Conservation (phyloP, 2,329 filamentous ascomycete species). For the Cercospora sp. region DNA sequence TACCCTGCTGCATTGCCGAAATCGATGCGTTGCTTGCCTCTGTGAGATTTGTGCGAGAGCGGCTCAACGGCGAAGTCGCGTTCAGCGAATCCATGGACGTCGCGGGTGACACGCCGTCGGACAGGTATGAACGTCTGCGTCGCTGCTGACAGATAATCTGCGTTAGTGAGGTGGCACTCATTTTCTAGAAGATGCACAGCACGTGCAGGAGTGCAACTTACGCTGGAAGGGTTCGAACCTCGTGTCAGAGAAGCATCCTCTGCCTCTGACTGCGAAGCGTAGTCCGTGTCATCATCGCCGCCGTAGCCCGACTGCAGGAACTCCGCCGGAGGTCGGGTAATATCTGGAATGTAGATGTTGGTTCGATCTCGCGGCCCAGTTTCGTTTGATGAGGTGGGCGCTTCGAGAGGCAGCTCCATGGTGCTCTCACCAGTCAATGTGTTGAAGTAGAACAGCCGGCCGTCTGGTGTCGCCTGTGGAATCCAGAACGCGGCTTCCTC, state of each 20-base stretch:
- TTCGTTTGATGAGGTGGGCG: constrained; percentile 76
- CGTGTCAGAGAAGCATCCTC: constrained; percentile 75
- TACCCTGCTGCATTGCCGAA: constrained; percentile 46
- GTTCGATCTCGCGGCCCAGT: constrained; percentile 83
- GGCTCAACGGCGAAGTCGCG: constrained; percentile 60
- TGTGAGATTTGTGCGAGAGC: constrained; percentile 57
- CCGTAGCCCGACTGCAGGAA: constrained; percentile 77
- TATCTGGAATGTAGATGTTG: constrained; percentile 84
- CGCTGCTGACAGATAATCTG: constrained; percentile 50
- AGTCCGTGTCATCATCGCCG: constrained; percentile 81
- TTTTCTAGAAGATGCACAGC: constrained; percentile 19
- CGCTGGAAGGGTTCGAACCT: constrained; percentile 67
- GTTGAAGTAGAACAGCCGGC: constrained; percentile 95
- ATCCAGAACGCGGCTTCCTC: constrained; percentile 98
- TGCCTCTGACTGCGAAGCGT: constrained; percentile 78
- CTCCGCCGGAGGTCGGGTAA: constrained; percentile 84
- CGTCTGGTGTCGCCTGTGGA: constrained; percentile 91
- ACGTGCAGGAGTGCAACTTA: constrained; percentile 48
- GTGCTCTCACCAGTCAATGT: constrained; percentile 93
- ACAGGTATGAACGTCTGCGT: constrained; percentile 65
- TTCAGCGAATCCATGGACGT: constrained; percentile 91
- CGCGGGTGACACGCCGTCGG: constrained; percentile 75
- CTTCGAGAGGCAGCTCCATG: constrained; percentile 91
- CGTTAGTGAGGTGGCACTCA: constrained; percentile 32
- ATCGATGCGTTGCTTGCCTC: constrained; percentile 51